Evolutionary conservation across 306 rosid genomes (phyloP).

Genomic region (Inga laurina): DNA sequence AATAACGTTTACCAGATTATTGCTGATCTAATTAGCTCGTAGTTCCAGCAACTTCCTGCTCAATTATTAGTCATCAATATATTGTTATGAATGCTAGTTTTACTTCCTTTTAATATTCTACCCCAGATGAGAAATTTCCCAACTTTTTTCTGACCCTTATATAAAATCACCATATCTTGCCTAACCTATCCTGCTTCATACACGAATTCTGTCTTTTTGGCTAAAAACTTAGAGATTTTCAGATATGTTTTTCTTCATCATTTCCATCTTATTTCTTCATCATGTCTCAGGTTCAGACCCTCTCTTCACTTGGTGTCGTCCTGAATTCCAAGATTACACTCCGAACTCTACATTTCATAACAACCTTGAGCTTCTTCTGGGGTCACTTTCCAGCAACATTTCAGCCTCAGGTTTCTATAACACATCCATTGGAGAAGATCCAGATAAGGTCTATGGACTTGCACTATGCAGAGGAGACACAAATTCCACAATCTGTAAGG

Average conservation of each 20-base stretch:
- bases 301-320: constrained; percentile 34
- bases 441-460: constrained; percentile 52
- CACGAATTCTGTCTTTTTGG: not conserved
- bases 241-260: constrained; percentile 31
- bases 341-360: constrained; percentile 33
- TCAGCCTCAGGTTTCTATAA: constrained; percentile 41
- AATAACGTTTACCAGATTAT: constrained; percentile 16
- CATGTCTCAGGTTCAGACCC: constrained; percentile 37
- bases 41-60: constrained; percentile 7
- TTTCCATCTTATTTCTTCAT: constrained; percentile 24
- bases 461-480: constrained; percentile 71
- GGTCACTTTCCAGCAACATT: constrained; percentile 43
- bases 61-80: not conserved
- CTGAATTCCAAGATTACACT: constrained; percentile 39
- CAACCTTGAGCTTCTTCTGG: constrained; percentile 49
- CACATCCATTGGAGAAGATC: constrained; percentile 20
- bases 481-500: constrained; percentile 43
- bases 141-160: not conserved
- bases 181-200: not conserved
- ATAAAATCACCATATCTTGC: not conserved
- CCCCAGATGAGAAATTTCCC: constrained; percentile 1
- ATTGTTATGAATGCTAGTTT: not conserved
- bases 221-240: constrained; percentile 5
- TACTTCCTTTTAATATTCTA: not conserved
- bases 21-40: not conserved